phyloP scores from a whole-genome alignment of 2,329 filamentous ascomycete genomes.

The Claviceps paspali region DNA sequence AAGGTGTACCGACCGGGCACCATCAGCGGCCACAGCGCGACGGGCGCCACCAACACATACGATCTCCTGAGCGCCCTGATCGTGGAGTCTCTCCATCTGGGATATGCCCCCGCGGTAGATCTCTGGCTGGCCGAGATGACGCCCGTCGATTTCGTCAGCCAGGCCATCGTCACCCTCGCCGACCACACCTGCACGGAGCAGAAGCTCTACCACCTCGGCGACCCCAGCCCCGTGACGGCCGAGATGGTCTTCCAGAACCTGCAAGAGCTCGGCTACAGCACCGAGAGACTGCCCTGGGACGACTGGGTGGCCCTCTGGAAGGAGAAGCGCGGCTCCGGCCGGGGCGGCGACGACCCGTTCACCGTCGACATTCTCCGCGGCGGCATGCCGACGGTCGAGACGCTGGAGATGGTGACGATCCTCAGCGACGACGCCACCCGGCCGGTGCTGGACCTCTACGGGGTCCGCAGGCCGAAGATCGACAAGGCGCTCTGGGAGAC shows the following conservation, averaged over 20 bases:
- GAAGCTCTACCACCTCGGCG: conserved; percentile 58
- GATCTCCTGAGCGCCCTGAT: conserved; percentile 64
- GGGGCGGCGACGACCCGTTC: conserved; percentile 55
- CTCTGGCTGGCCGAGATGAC: conserved; percentile 76
- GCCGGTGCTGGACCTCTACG: conserved; percentile 35
- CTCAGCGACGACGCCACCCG: conserved; percentile 56
- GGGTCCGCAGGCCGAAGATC: conserved; percentile 51
- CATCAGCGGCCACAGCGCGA: conserved; percentile 61
- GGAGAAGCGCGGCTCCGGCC: conserved; percentile 48
- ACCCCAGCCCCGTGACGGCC: conserved; percentile 54
- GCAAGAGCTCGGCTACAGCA: conserved; percentile 53
- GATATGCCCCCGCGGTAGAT: conserved; percentile 52
- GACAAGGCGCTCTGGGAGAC: conserved; percentile 57
- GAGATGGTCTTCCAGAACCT: conserved; percentile 50
- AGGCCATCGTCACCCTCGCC: conserved; percentile 54
- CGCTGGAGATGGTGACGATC: conserved; percentile 54
- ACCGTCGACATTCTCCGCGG: conserved; percentile 67
- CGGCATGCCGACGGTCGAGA: conserved; percentile 64
- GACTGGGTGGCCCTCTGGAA: conserved; percentile 63
- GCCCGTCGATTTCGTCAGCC: conserved; percentile 66
- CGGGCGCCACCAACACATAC: conserved; percentile 63
- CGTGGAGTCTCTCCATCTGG: conserved; percentile 61
- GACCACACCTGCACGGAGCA: conserved; percentile 48
- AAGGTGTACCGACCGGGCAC: conserved; percentile 61
- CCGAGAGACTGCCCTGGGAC: conserved; percentile 49